phyloP scores from a whole-genome alignment of 495 filamentous ascomycete species.

The Talaromyces adpressus region DNA sequence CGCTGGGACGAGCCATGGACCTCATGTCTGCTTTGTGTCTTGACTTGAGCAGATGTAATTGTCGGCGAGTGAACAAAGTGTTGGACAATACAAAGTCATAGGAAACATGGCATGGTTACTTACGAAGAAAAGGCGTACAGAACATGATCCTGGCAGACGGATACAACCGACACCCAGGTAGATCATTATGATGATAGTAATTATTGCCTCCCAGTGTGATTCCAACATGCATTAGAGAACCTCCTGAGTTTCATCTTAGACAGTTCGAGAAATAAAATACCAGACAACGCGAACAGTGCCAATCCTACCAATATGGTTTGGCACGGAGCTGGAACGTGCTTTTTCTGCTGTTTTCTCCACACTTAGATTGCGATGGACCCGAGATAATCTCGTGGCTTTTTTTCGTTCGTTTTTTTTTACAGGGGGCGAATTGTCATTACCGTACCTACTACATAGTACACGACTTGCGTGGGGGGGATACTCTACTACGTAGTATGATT shows the following conservation, averaged over 20 bases:
- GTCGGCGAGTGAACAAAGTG: not conserved
- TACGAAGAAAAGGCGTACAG: not conserved
- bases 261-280: not conserved
- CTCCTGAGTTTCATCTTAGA: not conserved
- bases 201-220: not conserved
- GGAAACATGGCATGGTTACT: not conserved
- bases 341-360: not conserved
- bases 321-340: not conserved
- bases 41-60: not conserved
- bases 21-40: not conserved
- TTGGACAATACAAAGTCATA: not conserved
- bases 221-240: not conserved
- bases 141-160: not conserved
- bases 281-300: not conserved
- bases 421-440: not conserved
- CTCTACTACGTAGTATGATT: not conserved
- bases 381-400: not conserved
- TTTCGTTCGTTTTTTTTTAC: not conserved
- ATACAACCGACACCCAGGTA: not conserved
- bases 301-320: not conserved
- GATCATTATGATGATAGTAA: not conserved
- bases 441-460: not conserved
- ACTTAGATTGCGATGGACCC: constrained; percentile 5
- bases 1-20: not conserved
- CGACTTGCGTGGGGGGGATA: not conserved